Conservation (phyloP, 2,329 filamentous ascomycete species). For the Botryotinia convoluta region DNA sequence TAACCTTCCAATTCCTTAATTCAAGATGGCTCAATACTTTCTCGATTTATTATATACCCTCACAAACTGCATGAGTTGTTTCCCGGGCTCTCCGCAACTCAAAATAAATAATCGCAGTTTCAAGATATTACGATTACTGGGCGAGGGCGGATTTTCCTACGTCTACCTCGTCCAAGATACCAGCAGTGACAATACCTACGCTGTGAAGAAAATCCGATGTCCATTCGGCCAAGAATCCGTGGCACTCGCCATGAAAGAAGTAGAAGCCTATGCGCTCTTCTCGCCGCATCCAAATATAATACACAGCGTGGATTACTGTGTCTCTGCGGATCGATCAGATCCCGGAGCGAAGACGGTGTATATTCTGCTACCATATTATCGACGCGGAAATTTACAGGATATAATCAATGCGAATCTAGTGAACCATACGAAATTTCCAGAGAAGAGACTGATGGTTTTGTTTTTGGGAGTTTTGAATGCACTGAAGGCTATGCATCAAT, state of each 20-base stretch:
- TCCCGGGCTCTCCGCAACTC: conserved; percentile 87
- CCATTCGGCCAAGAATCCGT: conserved; percentile 97
- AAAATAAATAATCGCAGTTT: conserved; percentile 94
- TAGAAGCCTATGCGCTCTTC: conserved; percentile 94
- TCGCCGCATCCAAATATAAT: conserved; percentile 81
- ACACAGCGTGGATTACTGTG: conserved; percentile 76
- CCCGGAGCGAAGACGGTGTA: conserved; percentile 88
- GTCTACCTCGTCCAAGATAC: conserved; percentile 98
- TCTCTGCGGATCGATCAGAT: conserved; percentile 68
- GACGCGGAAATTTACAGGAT: conserved; percentile 92
- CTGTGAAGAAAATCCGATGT: conserved; percentile 98
- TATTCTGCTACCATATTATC: conserved; percentile 92
- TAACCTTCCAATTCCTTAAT: not conserved
- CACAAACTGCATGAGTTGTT: conserved; percentile 93
- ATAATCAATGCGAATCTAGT: conserved; percentile 98
- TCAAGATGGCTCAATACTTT: conserved; percentile 73
- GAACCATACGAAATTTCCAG: conserved; percentile 88
- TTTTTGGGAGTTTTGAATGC: conserved; percentile 91
- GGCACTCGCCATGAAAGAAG: conserved; percentile 90
- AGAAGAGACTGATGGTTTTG: conserved; percentile 80
- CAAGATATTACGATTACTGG: conserved; percentile 90
- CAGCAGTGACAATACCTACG: conserved; percentile 77
- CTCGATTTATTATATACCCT: conserved; percentile 88
- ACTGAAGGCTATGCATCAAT: conserved; percentile 87
- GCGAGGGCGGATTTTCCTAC: conserved; percentile 98